Evolutionary conservation across 2,329 filamentous ascomycete genomes (phyloP).

Genomic region (Phaeomoniella chlamydospora): DNA sequence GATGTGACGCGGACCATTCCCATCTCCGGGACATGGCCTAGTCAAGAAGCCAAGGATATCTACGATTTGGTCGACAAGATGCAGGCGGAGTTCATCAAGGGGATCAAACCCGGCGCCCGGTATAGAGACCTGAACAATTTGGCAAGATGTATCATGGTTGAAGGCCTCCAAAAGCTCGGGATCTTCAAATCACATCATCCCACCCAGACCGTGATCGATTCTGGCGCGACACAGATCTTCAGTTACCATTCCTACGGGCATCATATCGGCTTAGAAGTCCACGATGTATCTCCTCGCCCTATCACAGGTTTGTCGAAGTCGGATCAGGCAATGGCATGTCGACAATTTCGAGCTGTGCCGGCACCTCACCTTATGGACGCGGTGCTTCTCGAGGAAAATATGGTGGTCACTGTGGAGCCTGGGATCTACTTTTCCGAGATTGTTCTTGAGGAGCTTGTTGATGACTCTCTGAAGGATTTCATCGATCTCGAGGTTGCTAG

Average conservation of each 20-base stretch:
- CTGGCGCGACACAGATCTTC: constrained; percentile 16
- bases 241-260: constrained; percentile 9
- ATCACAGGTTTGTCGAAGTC: constrained; percentile 16
- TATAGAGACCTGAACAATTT: constrained; percentile 74
- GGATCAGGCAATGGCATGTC: constrained; percentile 9
- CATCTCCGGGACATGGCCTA: constrained; percentile 48
- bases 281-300: constrained; percentile 23
- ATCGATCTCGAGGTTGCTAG: constrained; percentile 24
- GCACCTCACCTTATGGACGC: constrained; percentile 18
- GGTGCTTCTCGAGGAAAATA: constrained; percentile 31
- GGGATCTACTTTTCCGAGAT: constrained; percentile 30
- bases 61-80: constrained; percentile 77
- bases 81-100: constrained; percentile 63
- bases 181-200: constrained; percentile 49
- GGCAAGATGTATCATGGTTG: constrained; percentile 70
- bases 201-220: constrained; percentile 31
- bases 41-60: constrained; percentile 54
- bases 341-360: constrained; percentile 9
- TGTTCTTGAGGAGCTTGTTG: constrained; percentile 19
- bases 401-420: constrained; percentile 42
- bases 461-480: constrained; percentile 16
- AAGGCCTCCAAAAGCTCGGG: constrained; percentile 61
- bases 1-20: constrained; percentile 79
- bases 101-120: constrained; percentile 56
- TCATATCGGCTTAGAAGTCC: constrained; percentile 22